A percentile compares a stretch with the other conserved stretches of the same genome.
Evolutionary conservation across 345 rosid genomes (phyloP).

Genomic region (Corchorus olitorius): DNA sequence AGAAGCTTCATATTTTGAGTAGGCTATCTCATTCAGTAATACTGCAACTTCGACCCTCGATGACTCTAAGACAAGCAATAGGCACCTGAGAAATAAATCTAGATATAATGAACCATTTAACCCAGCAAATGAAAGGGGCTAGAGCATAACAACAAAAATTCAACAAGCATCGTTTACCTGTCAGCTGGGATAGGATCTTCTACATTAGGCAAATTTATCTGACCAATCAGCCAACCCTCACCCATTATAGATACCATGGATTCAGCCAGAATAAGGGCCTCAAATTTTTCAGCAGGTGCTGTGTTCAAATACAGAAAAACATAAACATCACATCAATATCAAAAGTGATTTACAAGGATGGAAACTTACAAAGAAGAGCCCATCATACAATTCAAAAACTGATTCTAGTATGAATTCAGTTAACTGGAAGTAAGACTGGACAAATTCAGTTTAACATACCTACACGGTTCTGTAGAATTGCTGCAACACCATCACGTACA

Average conservation of each 20-base stretch:
- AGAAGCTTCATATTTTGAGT: constrained; percentile 82
- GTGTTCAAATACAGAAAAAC: constrained; percentile 21
- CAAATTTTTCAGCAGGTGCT: constrained; percentile 85
- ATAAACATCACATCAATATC: constrained; percentile 16
- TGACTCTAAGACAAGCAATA: constrained; percentile 80
- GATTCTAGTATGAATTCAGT: neutral
- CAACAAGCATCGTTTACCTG: constrained; percentile 45
- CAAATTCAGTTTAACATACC: constrained; percentile 49
- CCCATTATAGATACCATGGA: constrained; percentile 61
- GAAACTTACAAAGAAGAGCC: neutral
- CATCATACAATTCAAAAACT: neutral
- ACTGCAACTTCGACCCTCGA: constrained; percentile 89
- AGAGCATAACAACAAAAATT: neutral
- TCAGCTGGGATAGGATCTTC: constrained; percentile 59
- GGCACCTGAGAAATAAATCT: constrained; percentile 57
- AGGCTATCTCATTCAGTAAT: constrained; percentile 80
- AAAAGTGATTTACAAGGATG: neutral
- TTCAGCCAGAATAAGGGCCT: constrained; percentile 84
- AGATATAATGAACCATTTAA: constrained; percentile 10
- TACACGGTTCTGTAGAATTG: constrained; percentile 84
- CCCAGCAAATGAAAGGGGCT: neutral
- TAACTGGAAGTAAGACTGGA: neutral
- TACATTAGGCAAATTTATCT: constrained; percentile 47
- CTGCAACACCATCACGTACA: constrained; percentile 67
- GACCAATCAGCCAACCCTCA: constrained; percentile 73